Evolutionary conservation across 805 yeast genomes (phyloP).

Genomic region (Pichia californica): DNA sequence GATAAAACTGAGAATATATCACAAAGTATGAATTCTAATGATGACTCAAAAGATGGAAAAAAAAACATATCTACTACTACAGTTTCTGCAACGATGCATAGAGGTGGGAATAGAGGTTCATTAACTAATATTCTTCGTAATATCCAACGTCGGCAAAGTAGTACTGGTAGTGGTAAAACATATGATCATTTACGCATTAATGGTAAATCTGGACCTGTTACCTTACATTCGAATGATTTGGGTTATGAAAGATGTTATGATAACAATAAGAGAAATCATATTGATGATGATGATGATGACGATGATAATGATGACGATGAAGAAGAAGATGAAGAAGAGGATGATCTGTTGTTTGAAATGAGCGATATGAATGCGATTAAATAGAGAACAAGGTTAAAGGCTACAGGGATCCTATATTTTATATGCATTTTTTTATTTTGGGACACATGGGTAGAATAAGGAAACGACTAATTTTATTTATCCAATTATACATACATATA

Average conservation of each 20-base stretch:
- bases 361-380: slow-evolving; percentile 53
- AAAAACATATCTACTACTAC: too few species aligned
- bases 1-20: neutral
- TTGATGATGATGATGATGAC: slow-evolving; percentile 34
- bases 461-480: too few species aligned
- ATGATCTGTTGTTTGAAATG: slow-evolving; percentile 61
- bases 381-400: slow-evolving; percentile 7
- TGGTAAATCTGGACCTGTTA: neutral
- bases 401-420: too few species aligned
- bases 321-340: slow-evolving; percentile 32
- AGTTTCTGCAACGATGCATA: neutral
- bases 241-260: neutral
- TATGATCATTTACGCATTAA: neutral
- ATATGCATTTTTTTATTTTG: too few species aligned
- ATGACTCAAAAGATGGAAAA: too few species aligned
- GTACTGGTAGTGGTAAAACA: neutral
- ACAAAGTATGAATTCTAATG: too few species aligned
- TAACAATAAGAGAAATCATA: slow-evolving; percentile 44
- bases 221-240: neutral
- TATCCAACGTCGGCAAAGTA: slow-evolving; percentile 7
- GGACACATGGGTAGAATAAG: too few species aligned
- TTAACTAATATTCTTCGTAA: slow-evolving; percentile 1
- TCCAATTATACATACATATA: too few species aligned
- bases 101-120: neutral
- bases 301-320: slow-evolving; percentile 44